These are phyloP conservation scores for Lactifluus pinguis DNA, from an alignment of 768 basidiomycete genomes.

Conservation along the genomic window DNA sequence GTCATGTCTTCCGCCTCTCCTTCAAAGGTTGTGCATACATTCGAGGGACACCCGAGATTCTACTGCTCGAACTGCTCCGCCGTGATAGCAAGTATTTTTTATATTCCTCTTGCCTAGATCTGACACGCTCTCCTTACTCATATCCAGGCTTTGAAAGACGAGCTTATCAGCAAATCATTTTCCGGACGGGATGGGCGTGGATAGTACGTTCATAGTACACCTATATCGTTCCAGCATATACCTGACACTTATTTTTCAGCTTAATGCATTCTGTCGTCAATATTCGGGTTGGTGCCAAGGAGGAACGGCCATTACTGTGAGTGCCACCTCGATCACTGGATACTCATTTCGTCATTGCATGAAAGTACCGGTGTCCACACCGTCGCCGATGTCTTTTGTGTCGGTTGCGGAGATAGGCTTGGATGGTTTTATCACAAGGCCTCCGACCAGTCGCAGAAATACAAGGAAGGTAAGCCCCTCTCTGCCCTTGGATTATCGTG, in stretches of 20 bases:
- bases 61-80: conserved; percentile 63
- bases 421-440: conserved; percentile 84
- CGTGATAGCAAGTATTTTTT: conserved; percentile 44
- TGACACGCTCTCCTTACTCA: neutral
- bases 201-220: conserved; percentile 42
- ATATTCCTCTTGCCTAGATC: neutral
- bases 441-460: conserved; percentile 66
- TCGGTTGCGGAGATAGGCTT: conserved; percentile 68
- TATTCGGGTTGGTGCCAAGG: conserved; percentile 60
- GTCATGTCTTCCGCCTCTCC: conserved; percentile 3
- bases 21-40: conserved; percentile 51
- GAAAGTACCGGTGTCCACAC: conserved; percentile 70
- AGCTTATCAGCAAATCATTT: conserved; percentile 78
- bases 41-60: conserved; percentile 57
- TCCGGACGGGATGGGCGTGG: conserved; percentile 76
- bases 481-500: neutral
- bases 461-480: conserved; percentile 63
- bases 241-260: conserved; percentile 29
- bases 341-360: neutral
- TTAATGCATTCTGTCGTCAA: conserved; percentile 73
- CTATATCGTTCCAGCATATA: neutral
- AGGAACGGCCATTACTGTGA: conserved; percentile 68
- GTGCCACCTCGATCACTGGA: neutral
- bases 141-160: conserved; percentile 66
- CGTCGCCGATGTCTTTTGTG: conserved; percentile 72